phyloP scores from a whole-genome alignment of 768 basidiomycete species.

The Lepiota venenata region DNA sequence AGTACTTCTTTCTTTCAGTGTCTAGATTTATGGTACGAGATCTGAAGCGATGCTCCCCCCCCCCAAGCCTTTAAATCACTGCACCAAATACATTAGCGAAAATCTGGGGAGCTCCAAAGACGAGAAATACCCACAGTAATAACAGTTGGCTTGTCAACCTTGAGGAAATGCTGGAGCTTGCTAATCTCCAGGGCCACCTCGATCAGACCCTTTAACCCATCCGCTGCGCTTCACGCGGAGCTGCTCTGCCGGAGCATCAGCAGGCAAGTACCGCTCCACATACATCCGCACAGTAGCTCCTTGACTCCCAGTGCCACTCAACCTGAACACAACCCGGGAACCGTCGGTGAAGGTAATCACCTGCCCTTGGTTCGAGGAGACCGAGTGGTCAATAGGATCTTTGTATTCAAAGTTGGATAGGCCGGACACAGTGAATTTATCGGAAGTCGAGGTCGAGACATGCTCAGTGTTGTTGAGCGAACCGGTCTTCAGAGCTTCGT shows the following conservation, averaged over 20 bases:
- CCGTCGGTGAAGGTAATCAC: conserved; percentile 91
- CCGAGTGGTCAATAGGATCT: conserved; percentile 94
- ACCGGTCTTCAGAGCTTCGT: conserved; percentile 61
- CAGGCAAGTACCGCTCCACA: conserved; percentile 85
- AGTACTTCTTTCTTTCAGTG: conserved; percentile 1
- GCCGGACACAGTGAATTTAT: conserved; percentile 72
- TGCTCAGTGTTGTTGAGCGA: conserved; percentile 70
- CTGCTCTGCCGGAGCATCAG: conserved; percentile 65
- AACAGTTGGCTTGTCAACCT: conserved; percentile 90
- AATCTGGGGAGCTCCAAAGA: neutral
- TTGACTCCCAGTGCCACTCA: conserved; percentile 94
- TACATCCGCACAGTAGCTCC: conserved; percentile 98
- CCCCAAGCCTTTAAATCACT: neutral
- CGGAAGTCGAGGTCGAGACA: conserved; percentile 60
- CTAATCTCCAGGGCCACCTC: conserved; percentile 88
- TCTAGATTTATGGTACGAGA: neutral
- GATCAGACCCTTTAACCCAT: conserved; percentile 92
- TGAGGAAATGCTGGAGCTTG: conserved; percentile 83
- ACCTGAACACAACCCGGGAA: conserved; percentile 90
- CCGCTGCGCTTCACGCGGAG: conserved; percentile 73
- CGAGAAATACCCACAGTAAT: conserved; percentile 68
- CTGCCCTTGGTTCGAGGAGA: conserved; percentile 95
- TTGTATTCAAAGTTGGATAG: conserved; percentile 93
- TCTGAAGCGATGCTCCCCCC: neutral
- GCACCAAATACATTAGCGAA: neutral